Conservation (phyloP, 169 alveolate species). For the Plasmodium inui region DNA sequence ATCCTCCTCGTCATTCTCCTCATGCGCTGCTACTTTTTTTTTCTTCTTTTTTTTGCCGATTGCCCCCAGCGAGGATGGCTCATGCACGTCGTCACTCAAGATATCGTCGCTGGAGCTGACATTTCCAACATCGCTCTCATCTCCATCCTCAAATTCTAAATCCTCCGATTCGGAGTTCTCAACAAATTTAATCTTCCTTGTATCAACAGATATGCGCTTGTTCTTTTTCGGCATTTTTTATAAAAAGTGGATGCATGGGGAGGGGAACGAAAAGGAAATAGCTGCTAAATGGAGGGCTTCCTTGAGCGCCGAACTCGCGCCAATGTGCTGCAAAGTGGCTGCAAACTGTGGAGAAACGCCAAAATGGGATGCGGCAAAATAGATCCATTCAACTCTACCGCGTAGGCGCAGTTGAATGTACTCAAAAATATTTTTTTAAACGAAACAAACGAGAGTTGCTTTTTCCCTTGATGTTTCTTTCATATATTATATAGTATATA, state of each 20-base stretch:
- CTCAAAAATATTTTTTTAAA: background rate
- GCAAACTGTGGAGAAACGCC: background rate
- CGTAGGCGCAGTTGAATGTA: background rate
- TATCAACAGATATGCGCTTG: conserved; percentile 43
- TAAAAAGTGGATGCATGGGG: background rate
- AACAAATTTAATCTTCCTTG: conserved; percentile 43
- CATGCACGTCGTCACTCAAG: conserved; percentile 19
- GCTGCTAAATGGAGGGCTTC: background rate
- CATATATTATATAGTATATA: background rate
- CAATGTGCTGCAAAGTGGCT: background rate
- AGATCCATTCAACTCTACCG: background rate
- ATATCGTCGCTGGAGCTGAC: conserved; percentile 1
- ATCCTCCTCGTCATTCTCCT: background rate
- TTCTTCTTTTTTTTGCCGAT: background rate
- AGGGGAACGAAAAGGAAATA: background rate
- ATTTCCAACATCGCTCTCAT: conserved; percentile 24
- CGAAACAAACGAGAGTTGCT: background rate
- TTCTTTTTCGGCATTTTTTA: conserved; percentile 31
- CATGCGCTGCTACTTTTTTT: background rate
- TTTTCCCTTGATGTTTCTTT: background rate
- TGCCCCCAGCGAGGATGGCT: background rate
- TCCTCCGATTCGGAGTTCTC: conserved; percentile 75
- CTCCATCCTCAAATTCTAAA: conserved; percentile 35
- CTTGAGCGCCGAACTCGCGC: background rate
- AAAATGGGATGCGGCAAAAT: background rate